Base-by-base conservation (phyloP, 2,329 filamentous ascomycete genomes). In the Venturia carpophila region DNA sequence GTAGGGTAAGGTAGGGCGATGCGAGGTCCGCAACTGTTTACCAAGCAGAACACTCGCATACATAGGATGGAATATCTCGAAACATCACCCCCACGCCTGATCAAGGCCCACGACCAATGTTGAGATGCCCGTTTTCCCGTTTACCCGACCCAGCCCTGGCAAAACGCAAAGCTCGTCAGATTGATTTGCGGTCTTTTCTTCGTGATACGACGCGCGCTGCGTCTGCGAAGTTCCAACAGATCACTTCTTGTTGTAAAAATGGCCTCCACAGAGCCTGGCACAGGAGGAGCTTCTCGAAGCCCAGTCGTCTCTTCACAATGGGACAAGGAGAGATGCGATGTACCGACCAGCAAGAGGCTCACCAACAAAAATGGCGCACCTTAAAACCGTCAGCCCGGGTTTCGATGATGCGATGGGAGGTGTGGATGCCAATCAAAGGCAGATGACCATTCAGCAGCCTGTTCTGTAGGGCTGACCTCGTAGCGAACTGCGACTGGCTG, bases 381-480 rank as follows among this genome's bases (percentile, higher is more conserved):
- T n/a, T 34, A 6, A 58, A 30, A 34, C 30, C 49, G 49, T 30
- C 49, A 37, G 19, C 17, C 47, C 47, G 9, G 47, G 47, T 27
- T 52, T 58, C 27, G 52, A 58, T 58, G 9, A 58, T 37, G 27
- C 9, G 52, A 37, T 37, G 27, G 24, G 17, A 21, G n/a, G 45
- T 21, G 45, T 21, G 45, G 45, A 49, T 49, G 45, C 45, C 45
- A 52, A 52, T 52, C 47, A 52, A 52, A 17, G 47, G 47, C 47
- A 52, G 47, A 52, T 10, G 6, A 15, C 21, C 47, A 52, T 15
- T 7, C 47, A 52, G n/a, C 47, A 52, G 24, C n/a, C 5, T 11
- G n/a, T 27, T 21, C 17, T 34, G 52, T 58, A 58, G 52, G 52
- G 52, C 52, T 58, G 52, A 58, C 30, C 52, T 58, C 52, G 30